Evolutionary conservation across 2,329 filamentous ascomycete species (phyloP).

Genomic region (Fusarium gaditjirri): DNA sequence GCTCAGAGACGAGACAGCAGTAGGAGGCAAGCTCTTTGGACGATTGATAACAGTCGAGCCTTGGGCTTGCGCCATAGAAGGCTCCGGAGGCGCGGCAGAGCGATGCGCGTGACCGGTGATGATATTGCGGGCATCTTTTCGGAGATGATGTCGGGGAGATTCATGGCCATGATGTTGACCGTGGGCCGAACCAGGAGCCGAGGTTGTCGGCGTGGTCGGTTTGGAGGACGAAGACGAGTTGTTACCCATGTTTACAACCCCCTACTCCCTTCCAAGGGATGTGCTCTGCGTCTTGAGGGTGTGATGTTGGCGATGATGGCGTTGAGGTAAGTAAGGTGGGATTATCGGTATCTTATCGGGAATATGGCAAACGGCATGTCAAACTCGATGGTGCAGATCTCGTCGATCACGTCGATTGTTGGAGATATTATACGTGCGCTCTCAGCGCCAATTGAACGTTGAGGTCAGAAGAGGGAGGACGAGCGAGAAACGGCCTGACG

Average conservation of each 20-base stretch:
- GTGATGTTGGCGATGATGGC: background rate
- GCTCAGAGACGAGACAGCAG: conserved; percentile 61
- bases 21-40: conserved; percentile 59
- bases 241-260: conserved; percentile 50
- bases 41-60: conserved; percentile 63
- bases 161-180: conserved; percentile 40
- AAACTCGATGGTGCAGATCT: conserved; percentile 15
- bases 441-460: conserved; percentile 34
- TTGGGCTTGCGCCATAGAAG: conserved; percentile 69
- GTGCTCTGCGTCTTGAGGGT: background rate
- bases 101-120: conserved; percentile 66
- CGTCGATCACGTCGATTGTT: background rate
- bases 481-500: conserved; percentile 25
- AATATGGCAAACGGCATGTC: conserved; percentile 27
- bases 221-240: conserved; percentile 53
- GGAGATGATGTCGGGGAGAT: conserved; percentile 46
- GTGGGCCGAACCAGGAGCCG: conserved; percentile 42
- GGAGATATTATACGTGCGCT: conserved; percentile 11
- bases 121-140: conserved; percentile 58
- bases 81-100: conserved; percentile 69
- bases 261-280: conserved; percentile 14
- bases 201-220: conserved; percentile 48
- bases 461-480: conserved; percentile 4
- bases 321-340: background rate
- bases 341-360: conserved; percentile 31